A percentile compares a stretch with the other conserved stretches of the same genome.
Conservation (phyloP, 2,329 filamentous ascomycete genomes). For the Dothidotthia symphoricarpi region DNA sequence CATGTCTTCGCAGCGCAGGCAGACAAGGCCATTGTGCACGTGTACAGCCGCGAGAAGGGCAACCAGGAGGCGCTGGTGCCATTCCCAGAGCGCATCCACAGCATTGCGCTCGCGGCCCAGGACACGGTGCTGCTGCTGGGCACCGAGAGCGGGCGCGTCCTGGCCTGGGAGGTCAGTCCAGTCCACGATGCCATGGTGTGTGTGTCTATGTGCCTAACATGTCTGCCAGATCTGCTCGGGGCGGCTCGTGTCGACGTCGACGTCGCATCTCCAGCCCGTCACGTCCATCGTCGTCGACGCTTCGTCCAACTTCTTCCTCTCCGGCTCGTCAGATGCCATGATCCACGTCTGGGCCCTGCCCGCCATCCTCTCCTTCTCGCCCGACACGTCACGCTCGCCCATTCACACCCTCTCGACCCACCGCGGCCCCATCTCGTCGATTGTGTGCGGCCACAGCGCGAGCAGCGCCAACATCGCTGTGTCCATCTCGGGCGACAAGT, state of each 20-base stretch:
- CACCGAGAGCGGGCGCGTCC: constrained; percentile 78
- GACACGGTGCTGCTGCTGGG: constrained; percentile 71
- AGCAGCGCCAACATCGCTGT: constrained; percentile 78
- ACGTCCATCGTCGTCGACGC: constrained; percentile 70
- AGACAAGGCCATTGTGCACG: constrained; percentile 88
- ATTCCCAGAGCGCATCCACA: constrained; percentile 82
- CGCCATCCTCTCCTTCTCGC: constrained; percentile 65
- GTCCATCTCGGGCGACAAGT: constrained; percentile 81
- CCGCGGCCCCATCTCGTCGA: constrained; percentile 66
- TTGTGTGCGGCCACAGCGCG: constrained; percentile 64
- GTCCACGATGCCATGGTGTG: constrained; percentile 43
- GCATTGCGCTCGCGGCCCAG: constrained; percentile 68
- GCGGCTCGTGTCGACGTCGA: constrained; percentile 70
- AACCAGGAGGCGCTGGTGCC: constrained; percentile 87
- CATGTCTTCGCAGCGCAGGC: constrained; percentile 91
- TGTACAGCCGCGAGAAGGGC: constrained; percentile 79
- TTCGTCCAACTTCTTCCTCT: constrained; percentile 70
- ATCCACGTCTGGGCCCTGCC: constrained; percentile 88
- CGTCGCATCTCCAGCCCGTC: constrained; percentile 76
- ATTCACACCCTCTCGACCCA: constrained; percentile 76
- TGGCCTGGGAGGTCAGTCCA: constrained; percentile 87
- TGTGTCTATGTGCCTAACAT: background rate
- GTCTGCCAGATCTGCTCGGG: constrained; percentile 65
- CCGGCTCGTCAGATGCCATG: constrained; percentile 81
- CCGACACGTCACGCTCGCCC: constrained; percentile 60